Percentiles rank a stretch among this genome's conserved stretches.
phyloP scores from a whole-genome alignment of 257 asterid species.

The Capsicum chinense region DNA sequence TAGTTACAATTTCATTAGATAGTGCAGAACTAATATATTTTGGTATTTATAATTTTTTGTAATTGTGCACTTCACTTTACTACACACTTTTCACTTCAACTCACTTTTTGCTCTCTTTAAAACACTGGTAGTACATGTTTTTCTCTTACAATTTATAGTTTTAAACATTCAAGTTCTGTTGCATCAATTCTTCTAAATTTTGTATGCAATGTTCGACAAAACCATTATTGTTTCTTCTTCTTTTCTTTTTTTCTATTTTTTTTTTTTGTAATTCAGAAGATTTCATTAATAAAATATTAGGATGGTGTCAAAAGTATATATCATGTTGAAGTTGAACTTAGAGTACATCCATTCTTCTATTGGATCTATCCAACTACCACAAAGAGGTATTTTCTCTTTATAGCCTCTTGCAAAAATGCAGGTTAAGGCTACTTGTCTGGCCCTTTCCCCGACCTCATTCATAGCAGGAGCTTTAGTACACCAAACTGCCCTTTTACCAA shows the following conservation, averaged over 20 bases:
- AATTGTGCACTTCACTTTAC: neutral
- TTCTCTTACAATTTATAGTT: neutral
- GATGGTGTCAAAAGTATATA: neutral
- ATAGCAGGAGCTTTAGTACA: too few species aligned
- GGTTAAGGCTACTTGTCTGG: too few species aligned
- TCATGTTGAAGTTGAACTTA: neutral
- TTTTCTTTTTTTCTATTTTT: neutral
- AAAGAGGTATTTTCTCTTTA: neutral
- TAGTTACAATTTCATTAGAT: neutral
- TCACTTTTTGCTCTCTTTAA: neutral
- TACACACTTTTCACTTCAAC: neutral
- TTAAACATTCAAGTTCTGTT: neutral
- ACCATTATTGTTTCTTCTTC: neutral
- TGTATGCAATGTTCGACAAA: neutral
- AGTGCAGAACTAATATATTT: neutral
- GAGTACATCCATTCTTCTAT: neutral
- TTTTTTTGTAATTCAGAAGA: neutral
- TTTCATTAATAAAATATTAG: neutral
- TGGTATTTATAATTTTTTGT: neutral
- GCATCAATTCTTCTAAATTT: neutral
- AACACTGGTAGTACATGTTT: neutral
- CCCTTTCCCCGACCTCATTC: too few species aligned
- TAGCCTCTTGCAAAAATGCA: too few species aligned
- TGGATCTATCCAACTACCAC: neutral
- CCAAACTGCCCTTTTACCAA: neutral